A percentile compares a stretch with the other conserved stretches of the same genome.
phyloP scores from a whole-genome alignment of 2,329 filamentous ascomycete species.

The Pyrenochaeta sp. region DNA sequence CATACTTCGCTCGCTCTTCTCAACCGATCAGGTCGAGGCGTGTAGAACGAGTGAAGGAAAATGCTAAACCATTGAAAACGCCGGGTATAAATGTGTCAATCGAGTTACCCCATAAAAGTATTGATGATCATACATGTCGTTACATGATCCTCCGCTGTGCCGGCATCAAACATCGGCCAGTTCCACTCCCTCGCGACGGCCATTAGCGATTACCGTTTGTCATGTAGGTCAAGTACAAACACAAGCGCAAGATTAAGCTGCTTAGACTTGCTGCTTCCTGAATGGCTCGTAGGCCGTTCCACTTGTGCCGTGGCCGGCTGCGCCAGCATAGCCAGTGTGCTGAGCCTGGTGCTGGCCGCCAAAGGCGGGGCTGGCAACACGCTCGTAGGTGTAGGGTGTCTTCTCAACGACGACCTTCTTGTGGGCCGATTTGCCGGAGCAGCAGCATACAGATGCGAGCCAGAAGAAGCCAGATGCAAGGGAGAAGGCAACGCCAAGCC shows the following conservation, averaged over 20 bases:
- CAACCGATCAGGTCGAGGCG: too few species aligned
- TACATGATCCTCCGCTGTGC: constrained; percentile 1
- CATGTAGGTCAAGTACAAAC: not conserved
- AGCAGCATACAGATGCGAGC: constrained; percentile 92
- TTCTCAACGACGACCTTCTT: constrained; percentile 64
- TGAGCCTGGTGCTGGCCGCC: constrained; percentile 41
- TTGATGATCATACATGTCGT: constrained; percentile 19
- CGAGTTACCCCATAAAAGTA: too few species aligned
- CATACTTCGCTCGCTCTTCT: too few species aligned
- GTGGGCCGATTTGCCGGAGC: constrained; percentile 69
- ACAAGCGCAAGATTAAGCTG: not conserved
- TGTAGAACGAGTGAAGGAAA: too few species aligned
- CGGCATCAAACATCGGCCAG: not conserved
- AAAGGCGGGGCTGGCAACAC: constrained; percentile 56
- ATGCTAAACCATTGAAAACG: constrained; percentile 1
- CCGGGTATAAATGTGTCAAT: not conserved
- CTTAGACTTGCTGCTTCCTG: constrained; percentile 43
- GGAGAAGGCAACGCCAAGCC: constrained; percentile 82
- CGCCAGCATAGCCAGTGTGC: constrained; percentile 25
- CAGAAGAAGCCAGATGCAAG: constrained; percentile 83
- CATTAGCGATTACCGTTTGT: not conserved
- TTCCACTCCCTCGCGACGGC: not conserved
- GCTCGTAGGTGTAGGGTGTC: constrained; percentile 69
- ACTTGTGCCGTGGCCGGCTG: constrained; percentile 29
- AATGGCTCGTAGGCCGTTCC: constrained; percentile 55